A percentile compares a stretch with the other conserved stretches of the same genome.
These are phyloP conservation scores for Acacia concinna DNA, from an alignment of 331 rosid genomes.

Conservation along the genomic window DNA sequence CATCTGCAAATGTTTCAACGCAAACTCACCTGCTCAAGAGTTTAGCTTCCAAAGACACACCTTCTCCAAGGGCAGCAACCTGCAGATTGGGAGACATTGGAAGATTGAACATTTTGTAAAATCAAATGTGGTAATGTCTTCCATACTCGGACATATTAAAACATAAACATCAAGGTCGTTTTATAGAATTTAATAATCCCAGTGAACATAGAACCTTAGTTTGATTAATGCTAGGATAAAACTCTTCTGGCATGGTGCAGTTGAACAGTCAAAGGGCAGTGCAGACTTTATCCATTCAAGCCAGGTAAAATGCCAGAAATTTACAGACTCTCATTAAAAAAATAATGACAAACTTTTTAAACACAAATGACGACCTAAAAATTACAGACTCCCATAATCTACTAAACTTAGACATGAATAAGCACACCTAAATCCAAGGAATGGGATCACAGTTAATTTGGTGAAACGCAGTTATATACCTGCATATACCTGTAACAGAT, in stretches of 20 bases:
- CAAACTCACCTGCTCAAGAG: conserved; percentile 86
- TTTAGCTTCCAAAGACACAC: conserved; percentile 96
- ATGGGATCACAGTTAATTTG: not conserved
- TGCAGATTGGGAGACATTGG: conserved; percentile 37
- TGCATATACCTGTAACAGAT: conserved; percentile 11
- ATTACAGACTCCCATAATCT: not conserved
- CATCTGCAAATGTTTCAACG: conserved; percentile 33
- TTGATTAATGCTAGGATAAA: not conserved
- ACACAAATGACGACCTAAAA: conserved; percentile 14
- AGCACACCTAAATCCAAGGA: conserved; percentile 27
- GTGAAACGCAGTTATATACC: conserved; percentile 11
- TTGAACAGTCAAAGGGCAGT: not conserved
- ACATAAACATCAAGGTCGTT: conserved; percentile 25
- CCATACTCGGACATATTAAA: conserved; percentile 3
- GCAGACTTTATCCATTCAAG: conserved; percentile 6
- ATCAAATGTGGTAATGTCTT: not conserved
- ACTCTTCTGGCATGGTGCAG: conserved; percentile 3
- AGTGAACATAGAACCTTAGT: conserved; percentile 8
- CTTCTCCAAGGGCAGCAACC: conserved; percentile 96
- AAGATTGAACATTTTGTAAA: conserved; percentile 29
- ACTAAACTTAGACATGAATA: conserved; percentile 24
- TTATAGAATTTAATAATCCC: not conserved
- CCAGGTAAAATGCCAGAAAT: conserved; percentile 13
- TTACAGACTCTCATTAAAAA: not conserved
- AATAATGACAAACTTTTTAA: conserved; percentile 14